These are phyloP conservation scores for Paulownia fortunei DNA, from an alignment of 257 asterid species.

Conservation along the genomic window DNA sequence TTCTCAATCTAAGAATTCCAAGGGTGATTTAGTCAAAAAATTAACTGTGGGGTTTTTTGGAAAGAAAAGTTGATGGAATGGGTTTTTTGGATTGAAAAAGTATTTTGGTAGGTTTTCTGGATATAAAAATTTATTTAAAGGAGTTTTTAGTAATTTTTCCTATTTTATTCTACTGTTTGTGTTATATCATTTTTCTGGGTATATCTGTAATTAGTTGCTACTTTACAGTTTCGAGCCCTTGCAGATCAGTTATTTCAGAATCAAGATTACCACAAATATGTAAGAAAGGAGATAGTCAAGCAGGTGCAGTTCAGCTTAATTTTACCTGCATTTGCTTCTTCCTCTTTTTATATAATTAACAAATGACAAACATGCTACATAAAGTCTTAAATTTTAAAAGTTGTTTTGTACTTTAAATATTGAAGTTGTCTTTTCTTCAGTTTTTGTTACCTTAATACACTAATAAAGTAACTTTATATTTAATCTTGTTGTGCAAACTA, in stretches of 20 bases:
- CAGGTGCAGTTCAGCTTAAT: conserved; percentile 56
- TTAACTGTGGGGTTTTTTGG: no score
- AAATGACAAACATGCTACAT: neutral
- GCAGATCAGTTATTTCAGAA: conserved; percentile 86
- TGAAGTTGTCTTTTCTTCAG: neutral
- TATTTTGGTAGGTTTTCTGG: neutral
- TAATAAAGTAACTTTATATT: neutral
- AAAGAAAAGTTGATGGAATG: no score
- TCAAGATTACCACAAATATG: conserved; percentile 78
- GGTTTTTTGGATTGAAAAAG: neutral
- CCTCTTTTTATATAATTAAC: neutral
- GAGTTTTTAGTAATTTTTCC: neutral
- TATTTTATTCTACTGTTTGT: neutral
- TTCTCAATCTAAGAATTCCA: no score
- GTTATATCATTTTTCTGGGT: conserved; percentile 8
- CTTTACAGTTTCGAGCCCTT: conserved; percentile 88
- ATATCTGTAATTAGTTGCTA: conserved; percentile 30
- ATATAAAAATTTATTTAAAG: neutral
- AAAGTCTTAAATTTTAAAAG: neutral
- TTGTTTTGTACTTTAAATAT: neutral
- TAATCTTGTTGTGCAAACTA: neutral
- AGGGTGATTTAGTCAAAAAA: no score
- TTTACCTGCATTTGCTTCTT: neutral
- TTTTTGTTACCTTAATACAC: neutral
- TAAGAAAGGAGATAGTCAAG: conserved; percentile 79